phyloP scores from a whole-genome alignment of 495 filamentous ascomycete genomes.

The Entonaema liquescens region DNA sequence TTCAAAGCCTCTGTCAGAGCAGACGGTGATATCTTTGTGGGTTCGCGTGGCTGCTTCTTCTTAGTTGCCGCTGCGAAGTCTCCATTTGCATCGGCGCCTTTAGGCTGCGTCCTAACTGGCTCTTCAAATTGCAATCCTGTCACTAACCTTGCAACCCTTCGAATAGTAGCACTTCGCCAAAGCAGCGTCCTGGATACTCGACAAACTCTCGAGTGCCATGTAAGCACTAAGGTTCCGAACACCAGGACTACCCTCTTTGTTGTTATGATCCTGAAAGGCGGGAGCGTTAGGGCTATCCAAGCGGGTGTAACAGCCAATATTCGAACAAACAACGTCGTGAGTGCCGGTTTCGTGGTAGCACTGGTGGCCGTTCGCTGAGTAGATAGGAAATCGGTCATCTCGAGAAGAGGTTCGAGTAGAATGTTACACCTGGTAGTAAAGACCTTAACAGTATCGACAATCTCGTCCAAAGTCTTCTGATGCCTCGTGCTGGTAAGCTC shows the following conservation, averaged over 20 bases:
- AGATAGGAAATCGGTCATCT: constrained; percentile 91
- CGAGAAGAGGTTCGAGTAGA: constrained; percentile 84
- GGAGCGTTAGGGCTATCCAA: constrained; percentile 84
- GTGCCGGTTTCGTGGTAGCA: constrained; percentile 88
- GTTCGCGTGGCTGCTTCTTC: constrained; percentile 31
- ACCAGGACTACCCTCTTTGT: constrained; percentile 81
- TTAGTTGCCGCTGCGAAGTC: constrained; percentile 21
- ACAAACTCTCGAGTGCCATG: constrained; percentile 90
- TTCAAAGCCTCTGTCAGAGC: constrained; percentile 44
- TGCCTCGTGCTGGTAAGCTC: constrained; percentile 73
- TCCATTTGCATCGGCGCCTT: constrained; percentile 26
- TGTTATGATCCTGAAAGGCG: constrained; percentile 85
- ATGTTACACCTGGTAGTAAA: constrained; percentile 93
- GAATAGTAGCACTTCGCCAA: constrained; percentile 83
- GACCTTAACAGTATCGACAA: constrained; percentile 87
- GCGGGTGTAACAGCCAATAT: constrained; percentile 87
- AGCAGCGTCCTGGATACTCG: constrained; percentile 86
- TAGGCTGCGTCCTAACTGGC: constrained; percentile 41
- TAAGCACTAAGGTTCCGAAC: constrained; percentile 81
- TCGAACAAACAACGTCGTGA: constrained; percentile 88
- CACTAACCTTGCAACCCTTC: constrained; percentile 69
- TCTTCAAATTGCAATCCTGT: constrained; percentile 80
- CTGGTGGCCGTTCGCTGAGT: constrained; percentile 91
- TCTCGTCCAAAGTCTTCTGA: constrained; percentile 89
- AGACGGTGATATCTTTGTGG: constrained; percentile 38